Percentiles rank a stretch among this genome's conserved stretches.
Conservation (phyloP, 2,329 filamentous ascomycete genomes). For the Didymella keratinophila region DNA sequence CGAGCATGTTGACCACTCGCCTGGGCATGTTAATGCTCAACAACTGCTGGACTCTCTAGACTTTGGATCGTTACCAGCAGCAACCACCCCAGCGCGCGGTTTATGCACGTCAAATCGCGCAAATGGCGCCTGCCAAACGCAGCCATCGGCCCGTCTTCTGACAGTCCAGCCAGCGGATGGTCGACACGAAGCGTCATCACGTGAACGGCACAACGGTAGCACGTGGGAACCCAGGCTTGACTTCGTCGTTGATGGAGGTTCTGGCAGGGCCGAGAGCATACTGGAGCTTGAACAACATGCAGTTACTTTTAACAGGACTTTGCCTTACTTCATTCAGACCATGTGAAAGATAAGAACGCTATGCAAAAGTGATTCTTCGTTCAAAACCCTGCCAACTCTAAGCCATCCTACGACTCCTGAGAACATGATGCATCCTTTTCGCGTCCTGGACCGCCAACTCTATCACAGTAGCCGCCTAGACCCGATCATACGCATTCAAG, state of each 20-base stretch:
- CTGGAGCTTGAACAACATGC: not conserved
- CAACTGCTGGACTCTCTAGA: not conserved
- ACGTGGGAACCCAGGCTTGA: not conserved
- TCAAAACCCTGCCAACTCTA: too few relatives aligned
- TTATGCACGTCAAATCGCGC: constrained; percentile 16
- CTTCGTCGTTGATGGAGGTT: not conserved
- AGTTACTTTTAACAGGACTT: too few relatives aligned
- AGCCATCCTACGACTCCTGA: not conserved
- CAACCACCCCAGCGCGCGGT: not conserved
- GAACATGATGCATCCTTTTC: not conserved
- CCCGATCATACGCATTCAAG: constrained; percentile 34
- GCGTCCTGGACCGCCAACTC: not conserved
- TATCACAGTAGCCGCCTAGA: constrained; percentile 4
- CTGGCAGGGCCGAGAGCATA: not conserved
- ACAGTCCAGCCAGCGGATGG: not conserved
- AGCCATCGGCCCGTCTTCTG: constrained; percentile 6
- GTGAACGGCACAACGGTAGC: not conserved
- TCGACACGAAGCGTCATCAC: not conserved
- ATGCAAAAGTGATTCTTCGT: too few relatives aligned
- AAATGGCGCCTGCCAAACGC: constrained; percentile 6
- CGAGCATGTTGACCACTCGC: not conserved
- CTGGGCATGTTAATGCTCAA: not conserved
- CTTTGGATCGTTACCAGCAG: not conserved
- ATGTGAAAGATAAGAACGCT: too few relatives aligned
- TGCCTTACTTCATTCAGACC: too few relatives aligned